Evolutionary conservation across 73 alveolate genomes (phyloP), one percentile per base, ranked within the genome.

Genomic region (Breviolum minutum): DNA sequence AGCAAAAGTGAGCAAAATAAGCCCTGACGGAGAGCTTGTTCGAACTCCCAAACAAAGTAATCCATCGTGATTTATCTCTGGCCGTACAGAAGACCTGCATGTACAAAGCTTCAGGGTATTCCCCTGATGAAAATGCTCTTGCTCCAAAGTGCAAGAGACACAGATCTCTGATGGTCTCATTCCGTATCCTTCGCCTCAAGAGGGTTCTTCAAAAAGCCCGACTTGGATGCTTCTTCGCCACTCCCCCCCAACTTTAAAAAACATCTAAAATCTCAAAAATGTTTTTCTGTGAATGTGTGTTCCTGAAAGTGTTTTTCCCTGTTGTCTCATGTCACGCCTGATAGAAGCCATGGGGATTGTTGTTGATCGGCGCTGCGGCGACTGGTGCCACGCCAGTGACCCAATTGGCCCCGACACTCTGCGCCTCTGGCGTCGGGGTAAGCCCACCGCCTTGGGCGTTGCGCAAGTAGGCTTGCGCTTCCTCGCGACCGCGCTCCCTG

Each of bases 401-500:
- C 54, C 54, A 40, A 3, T 40, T 40, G 54, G 54, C 54, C 0
- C 54, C 54, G 54, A 40, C 85, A 63, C 32, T 27, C 88, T 32
- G 88, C 88, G 12, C 76, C 71, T 71, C 92, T 8, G 92, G n/a
- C 61, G 62, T 74, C 13, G 76, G 24, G 62, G 74, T 62, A 5
- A 83, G 76, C 20, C 92, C 71, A 69, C 20, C 12, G 92, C 92
- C 92, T 10, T 83, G 60, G 76, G 92, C 92, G 60, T 83, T 83
- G 60, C 92, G 92, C n/a, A 83, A 62, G 76, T 83, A 83, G 73
- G 92, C 92, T 24, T 54, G 71, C 61, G 92, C 92, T 26, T 83
- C 92, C 10, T 83, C 92, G 60, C 92, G 92, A 26, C 92, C 92
- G n/a, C 26, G 76, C 73, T 83, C 92, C 88, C 92, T 61, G 88